Base-by-base conservation (phyloP, 257 asterid genomes). In the Salvia splendens region DNA sequence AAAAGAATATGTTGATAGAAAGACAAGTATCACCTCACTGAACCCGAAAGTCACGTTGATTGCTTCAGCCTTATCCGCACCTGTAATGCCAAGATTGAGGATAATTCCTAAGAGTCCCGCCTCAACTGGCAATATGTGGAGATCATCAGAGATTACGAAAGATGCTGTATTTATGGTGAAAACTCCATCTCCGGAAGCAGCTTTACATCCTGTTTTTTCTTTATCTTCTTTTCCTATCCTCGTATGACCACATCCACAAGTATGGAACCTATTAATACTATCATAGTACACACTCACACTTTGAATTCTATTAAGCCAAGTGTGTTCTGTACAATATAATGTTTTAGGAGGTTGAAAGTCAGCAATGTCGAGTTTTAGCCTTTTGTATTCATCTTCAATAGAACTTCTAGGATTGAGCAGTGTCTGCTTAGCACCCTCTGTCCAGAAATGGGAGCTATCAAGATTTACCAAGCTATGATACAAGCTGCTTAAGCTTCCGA, bases 401-500 rank as follows among this genome's bases (percentile, higher is more conserved):
- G 57, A 8, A 8, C 33, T 51, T 51, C 5, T 2, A 0, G 33
- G 57, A 51, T 17, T 3, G 4, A 79, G 69, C 47, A 79, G 80
- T 70, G 38, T 55, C 38, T 2, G 3, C 33, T 51, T 51, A 8
- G 57, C 57, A 51, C n/a, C 57, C 28, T 51, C 57, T 0, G n/a
- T 17, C 33, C 33, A 17, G 12, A 51, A 51, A 51, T 5, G 8
- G 41, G 41, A 1, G 42, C 1, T 12, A 10, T 72, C 64, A 3
- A 42, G 73, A 40, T 64, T 58, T 11, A 32, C 42, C 6, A 62
- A 28, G 12, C 72, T 24, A 1, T 38, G 40, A 8, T 32, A 69
- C 63, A 78, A 59, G 9, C 59, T 64, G 55, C 11, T 56, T 17
- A 73, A 50, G 67, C 76, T 74, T 24, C 79, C 77, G 0, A 78